These are phyloP conservation scores for Cryphonectria japonica DNA, from an alignment of 2,329 filamentous ascomycete species.

Conservation along the genomic window DNA sequence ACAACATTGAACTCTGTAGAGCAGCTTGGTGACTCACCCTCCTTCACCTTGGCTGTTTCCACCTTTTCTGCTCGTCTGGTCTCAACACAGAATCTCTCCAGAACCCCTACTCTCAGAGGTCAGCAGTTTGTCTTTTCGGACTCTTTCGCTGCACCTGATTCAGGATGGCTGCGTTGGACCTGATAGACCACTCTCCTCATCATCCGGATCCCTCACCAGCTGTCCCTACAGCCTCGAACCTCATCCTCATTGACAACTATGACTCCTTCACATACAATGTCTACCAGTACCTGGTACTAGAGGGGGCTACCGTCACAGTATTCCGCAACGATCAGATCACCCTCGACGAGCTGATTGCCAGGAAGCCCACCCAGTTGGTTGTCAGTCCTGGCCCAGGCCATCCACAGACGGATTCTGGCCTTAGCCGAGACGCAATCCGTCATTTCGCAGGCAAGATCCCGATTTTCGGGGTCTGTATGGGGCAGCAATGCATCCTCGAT, in stretches of 20 bases:
- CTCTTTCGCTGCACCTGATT: not conserved
- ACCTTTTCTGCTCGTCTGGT: not conserved
- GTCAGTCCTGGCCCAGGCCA: constrained; percentile 95
- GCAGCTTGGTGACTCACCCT: constrained; percentile 9
- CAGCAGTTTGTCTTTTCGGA: not conserved
- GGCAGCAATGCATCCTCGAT: constrained; percentile 96
- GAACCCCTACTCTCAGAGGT: no score
- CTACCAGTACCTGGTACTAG: constrained; percentile 96
- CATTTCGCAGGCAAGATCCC: constrained; percentile 95
- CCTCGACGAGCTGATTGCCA: constrained; percentile 78
- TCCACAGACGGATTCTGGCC: constrained; percentile 85
- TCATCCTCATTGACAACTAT: constrained; percentile 98
- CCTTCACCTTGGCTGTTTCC: not conserved
- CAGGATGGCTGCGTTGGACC: constrained; percentile 52
- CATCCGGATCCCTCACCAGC: constrained; percentile 76
- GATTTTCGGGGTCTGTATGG: constrained; percentile 98
- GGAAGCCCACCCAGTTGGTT: constrained; percentile 90
- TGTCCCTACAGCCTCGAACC: constrained; percentile 80
- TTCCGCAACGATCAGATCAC: constrained; percentile 91
- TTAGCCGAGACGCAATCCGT: constrained; percentile 88
- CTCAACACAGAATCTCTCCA: not conserved
- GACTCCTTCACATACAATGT: constrained; percentile 99
- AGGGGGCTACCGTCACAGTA: constrained; percentile 88
- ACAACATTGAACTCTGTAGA: not conserved
- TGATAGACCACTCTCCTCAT: constrained; percentile 82